Conservation (phyloP, 106 monocot species). For the Dendrobium chrysotoxum region DNA sequence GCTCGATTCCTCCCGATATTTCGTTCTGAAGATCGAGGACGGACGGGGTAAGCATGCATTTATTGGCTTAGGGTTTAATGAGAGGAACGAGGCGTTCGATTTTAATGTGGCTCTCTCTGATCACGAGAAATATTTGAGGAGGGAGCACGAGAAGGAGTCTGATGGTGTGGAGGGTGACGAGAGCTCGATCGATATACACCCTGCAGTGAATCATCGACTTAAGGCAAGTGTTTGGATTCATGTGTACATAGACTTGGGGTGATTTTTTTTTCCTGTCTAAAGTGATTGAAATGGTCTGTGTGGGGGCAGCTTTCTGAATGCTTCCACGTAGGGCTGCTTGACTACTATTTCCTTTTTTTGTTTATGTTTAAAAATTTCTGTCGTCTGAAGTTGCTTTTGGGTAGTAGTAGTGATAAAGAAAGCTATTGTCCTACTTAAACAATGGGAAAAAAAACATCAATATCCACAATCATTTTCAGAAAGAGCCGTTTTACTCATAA, state of each 20-base stretch:
- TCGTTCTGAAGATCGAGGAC: conserved; percentile 91
- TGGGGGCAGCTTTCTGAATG: too few species aligned
- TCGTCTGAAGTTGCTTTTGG: too few species aligned
- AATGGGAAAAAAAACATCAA: too few species aligned
- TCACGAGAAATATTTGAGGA: conserved; percentile 86
- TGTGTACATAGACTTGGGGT: neutral
- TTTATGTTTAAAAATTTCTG: too few species aligned
- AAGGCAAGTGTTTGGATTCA: conserved; percentile 10
- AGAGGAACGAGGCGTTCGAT: conserved; percentile 91
- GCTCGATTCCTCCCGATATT: conserved; percentile 89
- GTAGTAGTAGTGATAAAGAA: too few species aligned
- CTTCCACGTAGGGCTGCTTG: too few species aligned
- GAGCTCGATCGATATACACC: conserved; percentile 18
- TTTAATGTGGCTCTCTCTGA: conserved; percentile 96
- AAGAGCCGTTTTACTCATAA: too few species aligned
- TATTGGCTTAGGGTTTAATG: conserved; percentile 48
- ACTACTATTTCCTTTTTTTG: too few species aligned
- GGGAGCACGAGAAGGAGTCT: conserved; percentile 48
- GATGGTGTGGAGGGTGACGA: conserved; percentile 9
- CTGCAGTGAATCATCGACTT: conserved; percentile 26
- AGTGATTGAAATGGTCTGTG: neutral
- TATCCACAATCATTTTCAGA: too few species aligned
- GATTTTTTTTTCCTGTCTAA: neutral
- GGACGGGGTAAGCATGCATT: conserved; percentile 91
- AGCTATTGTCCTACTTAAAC: too few species aligned